These are phyloP conservation scores for Penicillium goetzii DNA, from an alignment of 495 filamentous ascomycete genomes.

Conservation along the genomic window DNA sequence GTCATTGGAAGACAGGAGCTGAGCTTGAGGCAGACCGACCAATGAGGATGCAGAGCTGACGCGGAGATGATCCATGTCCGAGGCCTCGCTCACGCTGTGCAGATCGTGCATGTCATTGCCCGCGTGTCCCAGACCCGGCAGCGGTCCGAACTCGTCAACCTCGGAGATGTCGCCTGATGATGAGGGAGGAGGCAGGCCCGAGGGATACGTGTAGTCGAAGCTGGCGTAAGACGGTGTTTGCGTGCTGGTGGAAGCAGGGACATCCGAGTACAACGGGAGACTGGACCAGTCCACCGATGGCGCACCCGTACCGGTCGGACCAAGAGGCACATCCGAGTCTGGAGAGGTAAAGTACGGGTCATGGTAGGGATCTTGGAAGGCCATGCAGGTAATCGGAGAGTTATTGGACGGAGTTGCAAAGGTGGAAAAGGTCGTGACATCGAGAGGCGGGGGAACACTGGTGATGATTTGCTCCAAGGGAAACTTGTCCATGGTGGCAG, in stretches of 20 bases:
- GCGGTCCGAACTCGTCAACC: slow-evolving; percentile 63
- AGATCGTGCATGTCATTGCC: slow-evolving; percentile 47
- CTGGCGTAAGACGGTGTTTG: slow-evolving; percentile 71
- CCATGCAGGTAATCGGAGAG: slow-evolving; percentile 46
- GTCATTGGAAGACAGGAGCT: slow-evolving; percentile 56
- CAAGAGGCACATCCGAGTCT: slow-evolving; percentile 67
- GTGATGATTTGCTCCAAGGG: slow-evolving; percentile 46
- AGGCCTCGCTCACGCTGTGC: slow-evolving; percentile 58
- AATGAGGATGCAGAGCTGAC: slow-evolving; percentile 58
- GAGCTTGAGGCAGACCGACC: slow-evolving; percentile 54
- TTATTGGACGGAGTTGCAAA: slow-evolving; percentile 42
- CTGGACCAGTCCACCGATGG: slow-evolving; percentile 75
- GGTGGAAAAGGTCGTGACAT: slow-evolving; percentile 42
- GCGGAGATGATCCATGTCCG: slow-evolving; percentile 57
- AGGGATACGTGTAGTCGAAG: slow-evolving; percentile 63
- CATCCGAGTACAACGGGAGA: slow-evolving; percentile 64
- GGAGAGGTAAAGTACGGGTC: slow-evolving; percentile 51
- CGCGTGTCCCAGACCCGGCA: slow-evolving; percentile 39
- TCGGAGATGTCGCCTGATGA: slow-evolving; percentile 79
- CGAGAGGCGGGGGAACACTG: slow-evolving; percentile 42
- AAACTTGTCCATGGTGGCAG: slow-evolving; percentile 39
- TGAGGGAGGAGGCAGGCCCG: slow-evolving; percentile 59
- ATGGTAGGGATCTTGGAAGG: slow-evolving; percentile 49
- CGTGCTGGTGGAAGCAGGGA: slow-evolving; percentile 67
- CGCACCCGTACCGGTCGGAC: slow-evolving; percentile 66